Percentiles rank a stretch among this genome's conserved stretches.
Evolutionary conservation across 495 filamentous ascomycete genomes (phyloP).

Genomic region (Barbatosphaeria neglecta): DNA sequence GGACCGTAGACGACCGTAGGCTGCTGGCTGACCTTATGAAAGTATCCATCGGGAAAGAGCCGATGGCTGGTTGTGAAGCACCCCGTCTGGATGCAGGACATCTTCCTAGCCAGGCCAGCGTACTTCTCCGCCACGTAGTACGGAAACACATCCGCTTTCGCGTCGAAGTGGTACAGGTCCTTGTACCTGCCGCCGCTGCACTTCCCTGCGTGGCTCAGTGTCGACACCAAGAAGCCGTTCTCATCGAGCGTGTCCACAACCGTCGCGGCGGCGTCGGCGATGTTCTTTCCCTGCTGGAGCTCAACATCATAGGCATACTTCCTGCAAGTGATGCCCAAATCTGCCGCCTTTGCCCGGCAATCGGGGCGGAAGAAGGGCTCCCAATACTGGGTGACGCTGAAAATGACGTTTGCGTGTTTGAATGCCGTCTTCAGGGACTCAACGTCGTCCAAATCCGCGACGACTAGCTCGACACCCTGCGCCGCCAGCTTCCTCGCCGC

Average conservation of each 20-base stretch:
- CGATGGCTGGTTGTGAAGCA: constrained; percentile 28
- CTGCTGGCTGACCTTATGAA: constrained; percentile 14
- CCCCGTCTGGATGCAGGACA: constrained; percentile 34
- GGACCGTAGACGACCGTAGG: neutral
- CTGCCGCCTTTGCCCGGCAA: constrained; percentile 11
- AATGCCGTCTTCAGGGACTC: constrained; percentile 28
- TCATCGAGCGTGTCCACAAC: constrained; percentile 30
- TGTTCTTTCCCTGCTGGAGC: constrained; percentile 39
- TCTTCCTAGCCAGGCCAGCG: constrained; percentile 32
- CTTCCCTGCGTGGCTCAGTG: constrained; percentile 24
- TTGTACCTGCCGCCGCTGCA: constrained; percentile 22
- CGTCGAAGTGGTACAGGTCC: constrained; percentile 31
- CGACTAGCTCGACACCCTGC: constrained; percentile 31
- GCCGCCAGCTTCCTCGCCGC: constrained; percentile 22
- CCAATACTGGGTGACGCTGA: constrained; percentile 42
- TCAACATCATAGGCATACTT: constrained; percentile 37
- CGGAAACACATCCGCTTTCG: constrained; percentile 30
- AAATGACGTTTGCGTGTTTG: constrained; percentile 32
- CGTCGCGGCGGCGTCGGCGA: constrained; percentile 39
- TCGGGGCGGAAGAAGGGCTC: constrained; percentile 25
- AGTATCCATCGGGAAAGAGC: constrained; percentile 27
- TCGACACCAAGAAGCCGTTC: constrained; percentile 32
- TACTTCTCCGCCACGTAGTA: constrained; percentile 23
- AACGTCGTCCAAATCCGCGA: constrained; percentile 29
- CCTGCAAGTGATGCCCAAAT: constrained; percentile 18